Base-by-base conservation (phyloP, 208 protist genomes). In the Tritrichomonas foetus region DNA sequence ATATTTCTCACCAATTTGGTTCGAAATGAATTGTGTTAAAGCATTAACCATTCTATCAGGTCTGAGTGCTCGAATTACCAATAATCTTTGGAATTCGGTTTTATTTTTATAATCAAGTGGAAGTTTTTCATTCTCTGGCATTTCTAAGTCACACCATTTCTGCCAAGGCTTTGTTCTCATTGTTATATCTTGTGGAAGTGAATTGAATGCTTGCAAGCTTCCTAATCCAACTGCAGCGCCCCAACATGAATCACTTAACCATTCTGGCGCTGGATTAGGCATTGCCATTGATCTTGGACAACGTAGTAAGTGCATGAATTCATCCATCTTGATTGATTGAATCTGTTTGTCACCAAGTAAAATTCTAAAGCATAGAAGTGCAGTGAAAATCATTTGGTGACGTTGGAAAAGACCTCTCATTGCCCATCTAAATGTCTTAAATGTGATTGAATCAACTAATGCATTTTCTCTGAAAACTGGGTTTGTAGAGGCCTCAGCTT, bases 301-400 rank as follows among this genome's bases (percentile, higher is more conserved):
- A 75, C 47, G n/a, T 27, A 94, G n/a, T 20, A 94, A 36, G 39
- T 25, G 25, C 49, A 75, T 41, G 47, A 80, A 94, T 30, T 94
- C 53, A 94, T 66, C 72, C 2, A 33, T 22, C n/a, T 80, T 89
- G 30, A 94, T 93, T 3, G 82, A 13, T 20, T 33, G 41, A 3
- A 50, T 66, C 20, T 82, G 14, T 53, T 95, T 93, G 27, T 93
- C 55, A 22, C 66, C 36, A 66, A 96, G 94, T 49, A 98, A 95
- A 95, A 99, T 98, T 80, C 96, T 96, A 94, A 99, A 98, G 66
- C 96, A 97, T 22, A 99, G 96, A 93, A 98, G 96, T 74, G 97
- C 97, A 11, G 97, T 97, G 95, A 99, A 99, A 94, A 99, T 99
- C 64, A 99, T 97, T 95, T 99, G 99, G 97, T 99, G 98, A 50